Evolutionary conservation across 2,329 filamentous ascomycete species (phyloP), one percentile per base, ranked within the genome.

Genomic region (Paraphaeosphaeria minitans): DNA sequence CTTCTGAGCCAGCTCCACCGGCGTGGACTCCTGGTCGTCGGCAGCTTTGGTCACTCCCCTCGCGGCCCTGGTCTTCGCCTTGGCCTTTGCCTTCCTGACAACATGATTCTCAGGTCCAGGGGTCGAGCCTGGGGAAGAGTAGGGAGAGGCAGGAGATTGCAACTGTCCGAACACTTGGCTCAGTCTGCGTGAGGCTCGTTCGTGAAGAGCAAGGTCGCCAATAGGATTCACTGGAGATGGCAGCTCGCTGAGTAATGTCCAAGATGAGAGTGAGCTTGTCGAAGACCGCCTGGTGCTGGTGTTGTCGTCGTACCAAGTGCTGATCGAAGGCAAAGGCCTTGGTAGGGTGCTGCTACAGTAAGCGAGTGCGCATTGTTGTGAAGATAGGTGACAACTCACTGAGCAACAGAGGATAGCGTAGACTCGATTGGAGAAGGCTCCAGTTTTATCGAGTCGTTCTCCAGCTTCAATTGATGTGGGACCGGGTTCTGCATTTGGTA

Each of bases 351-450:
- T 51, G 7, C 16, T 7, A 51, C 21, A 2, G 37, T 51, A 14
- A 51, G 49, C 16, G 49, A 42, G n/a, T 12, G 21, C 19, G 39
- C 21, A 19, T 13, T 19, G 47, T 37, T 4, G 21, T 6, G 12
- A 50, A 48, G 14, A 27, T 22, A 50, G 12, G 19, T 37, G 12
- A n/a, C n/a, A 35, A 50, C 47, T 50, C 10, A 50, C 47, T 9
- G 19, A 16, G 12, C 1, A 22, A n/a, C 31, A 37, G 31, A 31
- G 16, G 12, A 29, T 43, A 43, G 47, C 22, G 14, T 4, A 29
- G 16, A 13, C 21, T 56, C 51, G 16, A 58, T 56, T 16, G 61
- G 29, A 12, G 59, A 45, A 7, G 46, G 24, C 27, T 48, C 46
- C 46, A 10, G 33, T 33, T 33, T 48, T 16, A 33, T 48, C 8